phyloP scores from a whole-genome alignment of 2,329 filamentous ascomycete species.

The Fusarium liriodendri region DNA sequence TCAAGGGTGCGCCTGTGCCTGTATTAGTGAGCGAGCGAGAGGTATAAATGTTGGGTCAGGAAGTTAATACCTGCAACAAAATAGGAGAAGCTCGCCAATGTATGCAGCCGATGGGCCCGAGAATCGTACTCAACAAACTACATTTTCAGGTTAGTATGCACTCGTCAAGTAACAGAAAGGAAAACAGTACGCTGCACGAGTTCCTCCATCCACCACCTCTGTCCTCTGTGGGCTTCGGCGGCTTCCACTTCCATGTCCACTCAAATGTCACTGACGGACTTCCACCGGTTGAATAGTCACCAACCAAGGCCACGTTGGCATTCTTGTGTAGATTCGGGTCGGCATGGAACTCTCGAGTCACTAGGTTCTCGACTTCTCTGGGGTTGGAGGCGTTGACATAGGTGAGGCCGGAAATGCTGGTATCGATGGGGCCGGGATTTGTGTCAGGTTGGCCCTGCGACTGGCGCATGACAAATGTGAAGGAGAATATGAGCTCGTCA shows the following conservation, averaged over 20 bases:
- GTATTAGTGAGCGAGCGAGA: slow-evolving; percentile 28
- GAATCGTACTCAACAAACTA: slow-evolving; percentile 98
- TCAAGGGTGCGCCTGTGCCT: slow-evolving; percentile 59
- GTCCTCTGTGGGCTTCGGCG: slow-evolving; percentile 84
- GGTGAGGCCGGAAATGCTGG: slow-evolving; percentile 86
- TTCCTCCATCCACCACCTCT: slow-evolving; percentile 94
- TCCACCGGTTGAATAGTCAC: slow-evolving; percentile 88
- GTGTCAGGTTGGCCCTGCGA: slow-evolving; percentile 59
- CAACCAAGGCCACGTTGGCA: slow-evolving; percentile 93
- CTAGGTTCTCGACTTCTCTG: slow-evolving; percentile 90
- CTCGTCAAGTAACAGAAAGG: neutral
- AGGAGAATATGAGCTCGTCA: slow-evolving; percentile 92
- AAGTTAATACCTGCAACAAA: slow-evolving; percentile 82
- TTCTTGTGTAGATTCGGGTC: slow-evolving; percentile 98
- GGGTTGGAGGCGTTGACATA: slow-evolving; percentile 89
- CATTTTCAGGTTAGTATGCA: slow-evolving; percentile 38
- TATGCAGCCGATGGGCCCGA: slow-evolving; percentile 87
- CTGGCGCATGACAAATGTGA: slow-evolving; percentile 84
- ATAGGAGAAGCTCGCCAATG: slow-evolving; percentile 92
- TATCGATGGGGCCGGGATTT: slow-evolving; percentile 68
- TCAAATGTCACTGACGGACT: slow-evolving; percentile 87
- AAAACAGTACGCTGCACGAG: slow-evolving; percentile 79
- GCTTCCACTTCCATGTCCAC: slow-evolving; percentile 98
- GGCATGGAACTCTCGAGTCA: slow-evolving; percentile 95
- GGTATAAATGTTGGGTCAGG: slow-evolving; percentile 1